Evolutionary conservation across 2,329 filamentous ascomycete species (phyloP).

Genomic region (Aspergillus nomiae): DNA sequence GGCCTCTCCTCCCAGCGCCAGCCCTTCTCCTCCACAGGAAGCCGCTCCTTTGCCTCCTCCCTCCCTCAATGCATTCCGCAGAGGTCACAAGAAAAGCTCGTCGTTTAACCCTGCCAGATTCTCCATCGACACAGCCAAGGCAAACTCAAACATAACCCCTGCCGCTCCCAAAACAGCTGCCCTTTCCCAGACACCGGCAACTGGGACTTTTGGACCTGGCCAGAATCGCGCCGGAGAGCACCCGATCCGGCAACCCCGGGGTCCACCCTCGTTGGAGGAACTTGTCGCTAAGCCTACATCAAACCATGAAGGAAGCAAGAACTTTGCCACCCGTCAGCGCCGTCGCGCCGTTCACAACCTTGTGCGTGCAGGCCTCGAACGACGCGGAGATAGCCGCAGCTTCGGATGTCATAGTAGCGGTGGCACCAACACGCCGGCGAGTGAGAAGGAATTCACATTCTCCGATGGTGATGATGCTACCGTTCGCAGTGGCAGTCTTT

Average conservation of each 20-base stretch:
- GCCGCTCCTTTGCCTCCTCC: conserved; percentile 78
- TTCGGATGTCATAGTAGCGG: conserved; percentile 63
- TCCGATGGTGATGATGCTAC: conserved; percentile 75
- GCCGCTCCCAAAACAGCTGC: conserved; percentile 75
- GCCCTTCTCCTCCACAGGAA: conserved; percentile 69
- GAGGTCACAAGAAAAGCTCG: conserved; percentile 86
- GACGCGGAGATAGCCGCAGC: conserved; percentile 72
- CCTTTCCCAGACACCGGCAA: conserved; percentile 78
- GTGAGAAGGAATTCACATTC: conserved; percentile 72
- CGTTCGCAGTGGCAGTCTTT: conserved; percentile 77
- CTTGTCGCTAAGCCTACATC: conserved; percentile 85
- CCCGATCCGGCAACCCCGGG: conserved; percentile 87
- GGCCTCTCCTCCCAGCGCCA: conserved; percentile 63
- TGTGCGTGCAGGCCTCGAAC: conserved; percentile 83
- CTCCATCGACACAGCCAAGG: conserved; percentile 49
- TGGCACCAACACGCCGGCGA: conserved; percentile 86
- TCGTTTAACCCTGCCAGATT: conserved; percentile 63
- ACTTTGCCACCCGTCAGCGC: conserved; percentile 90
- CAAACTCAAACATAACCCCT: conserved; percentile 54
- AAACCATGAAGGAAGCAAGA: conserved; percentile 93
- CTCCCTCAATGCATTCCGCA: conserved; percentile 88
- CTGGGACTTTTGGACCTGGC: conserved; percentile 87
- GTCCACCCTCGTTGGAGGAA: conserved; percentile 89
- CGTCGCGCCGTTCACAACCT: conserved; percentile 90
- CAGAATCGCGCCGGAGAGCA: conserved; percentile 93